Percentiles rank a stretch among this genome's conserved stretches.
Evolutionary conservation across 305 asterid species (phyloP).

Genomic region (Nicotiana rustica): DNA sequence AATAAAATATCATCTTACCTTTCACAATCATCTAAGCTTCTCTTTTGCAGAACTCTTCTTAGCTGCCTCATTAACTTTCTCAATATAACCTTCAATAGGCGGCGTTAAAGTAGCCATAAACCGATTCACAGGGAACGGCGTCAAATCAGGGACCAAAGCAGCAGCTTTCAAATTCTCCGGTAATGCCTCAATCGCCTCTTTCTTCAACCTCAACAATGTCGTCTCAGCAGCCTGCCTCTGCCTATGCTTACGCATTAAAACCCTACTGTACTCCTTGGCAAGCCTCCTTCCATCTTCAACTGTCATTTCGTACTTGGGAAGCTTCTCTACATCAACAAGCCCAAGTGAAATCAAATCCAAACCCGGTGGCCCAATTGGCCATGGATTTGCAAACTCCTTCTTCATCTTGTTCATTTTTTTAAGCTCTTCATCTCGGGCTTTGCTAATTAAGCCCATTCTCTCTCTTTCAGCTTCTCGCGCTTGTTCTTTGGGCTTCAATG

Average conservation of each 20-base stretch:
- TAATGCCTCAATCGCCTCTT: conserved; percentile 87
- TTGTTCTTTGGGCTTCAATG: conserved; percentile 77
- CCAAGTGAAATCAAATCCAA: conserved; percentile 79
- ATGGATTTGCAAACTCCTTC: conserved; percentile 56
- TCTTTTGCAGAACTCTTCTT: conserved; percentile 65
- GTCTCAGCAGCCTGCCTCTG: conserved; percentile 85
- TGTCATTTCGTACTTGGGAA: conserved; percentile 78
- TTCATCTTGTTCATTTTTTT: conserved; percentile 62
- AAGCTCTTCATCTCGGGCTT: conserved; percentile 67
- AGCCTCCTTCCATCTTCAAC: conserved; percentile 87
- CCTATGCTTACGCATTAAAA: conserved; percentile 89
- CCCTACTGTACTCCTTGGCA: conserved; percentile 87
- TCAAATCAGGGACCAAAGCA: conserved; percentile 78
- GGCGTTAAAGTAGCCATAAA: conserved; percentile 89
- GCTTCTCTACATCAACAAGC: conserved; percentile 77
- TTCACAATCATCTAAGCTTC: conserved; percentile 66
- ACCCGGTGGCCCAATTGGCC: conserved; percentile 78
- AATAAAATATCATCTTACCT: conserved; percentile 13
- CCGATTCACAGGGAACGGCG: conserved; percentile 73
- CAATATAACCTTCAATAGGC: conserved; percentile 89
- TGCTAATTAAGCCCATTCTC: conserved; percentile 86
- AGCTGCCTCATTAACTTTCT: conserved; percentile 86
- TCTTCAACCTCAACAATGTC: conserved; percentile 64
- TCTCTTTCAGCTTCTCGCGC: conserved; percentile 77
- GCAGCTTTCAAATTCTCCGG: conserved; percentile 78